Evolutionary conservation across 2,329 filamentous ascomycete species (phyloP).

Genomic region (Sarocladium kiliense): DNA sequence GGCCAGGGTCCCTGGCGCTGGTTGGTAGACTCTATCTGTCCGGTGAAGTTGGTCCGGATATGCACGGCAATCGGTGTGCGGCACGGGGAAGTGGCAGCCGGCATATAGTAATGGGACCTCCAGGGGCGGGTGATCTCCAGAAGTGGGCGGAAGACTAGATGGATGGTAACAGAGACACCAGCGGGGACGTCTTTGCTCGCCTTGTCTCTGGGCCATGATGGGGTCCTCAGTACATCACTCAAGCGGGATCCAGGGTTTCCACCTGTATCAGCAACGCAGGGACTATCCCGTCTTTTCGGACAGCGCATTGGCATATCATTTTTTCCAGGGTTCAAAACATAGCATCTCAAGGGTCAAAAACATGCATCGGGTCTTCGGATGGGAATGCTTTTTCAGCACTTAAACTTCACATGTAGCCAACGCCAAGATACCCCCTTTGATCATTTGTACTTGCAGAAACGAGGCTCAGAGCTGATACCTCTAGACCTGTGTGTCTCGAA

Average conservation of each 20-base stretch:
- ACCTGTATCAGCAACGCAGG: not conserved
- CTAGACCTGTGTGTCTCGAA: not conserved
- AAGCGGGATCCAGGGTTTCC: not conserved
- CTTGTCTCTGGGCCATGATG: too few relatives aligned
- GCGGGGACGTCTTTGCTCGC: too few relatives aligned
- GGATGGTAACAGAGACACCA: not conserved
- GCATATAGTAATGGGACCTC: not conserved
- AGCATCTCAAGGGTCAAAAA: conserved; percentile 2
- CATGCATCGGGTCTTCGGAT: not conserved
- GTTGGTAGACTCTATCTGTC: not conserved
- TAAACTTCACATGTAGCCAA: not conserved
- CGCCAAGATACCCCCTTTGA: not conserved
- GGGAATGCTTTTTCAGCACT: not conserved
- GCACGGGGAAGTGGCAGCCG: not conserved
- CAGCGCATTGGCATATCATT: not conserved
- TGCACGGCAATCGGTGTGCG: not conserved
- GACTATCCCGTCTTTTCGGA: not conserved
- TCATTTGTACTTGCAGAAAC: not conserved
- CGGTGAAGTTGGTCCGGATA: not conserved
- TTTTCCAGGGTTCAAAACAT: not conserved
- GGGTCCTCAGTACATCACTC: too few relatives aligned
- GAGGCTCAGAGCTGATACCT: not conserved
- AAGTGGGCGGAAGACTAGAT: not conserved
- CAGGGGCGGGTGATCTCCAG: not conserved
- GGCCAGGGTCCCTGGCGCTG: conserved; percentile 19